Percentiles rank a stretch among this genome's conserved stretches.
These are phyloP conservation scores for Epichloe aotearoae DNA, from an alignment of 2,329 filamentous ascomycete genomes.

Conservation along the genomic window DNA sequence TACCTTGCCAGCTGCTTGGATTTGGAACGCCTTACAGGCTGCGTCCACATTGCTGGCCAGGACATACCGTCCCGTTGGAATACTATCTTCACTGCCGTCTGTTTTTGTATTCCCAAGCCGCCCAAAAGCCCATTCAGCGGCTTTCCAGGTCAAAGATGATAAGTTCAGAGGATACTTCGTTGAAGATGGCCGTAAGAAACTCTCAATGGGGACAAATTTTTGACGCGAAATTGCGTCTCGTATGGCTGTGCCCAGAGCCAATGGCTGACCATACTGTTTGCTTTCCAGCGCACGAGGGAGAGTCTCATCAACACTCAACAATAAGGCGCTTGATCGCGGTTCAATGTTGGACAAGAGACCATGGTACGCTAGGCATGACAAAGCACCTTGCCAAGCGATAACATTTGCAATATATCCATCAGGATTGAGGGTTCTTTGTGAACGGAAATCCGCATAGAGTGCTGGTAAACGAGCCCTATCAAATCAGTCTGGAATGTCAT, in stretches of 20 bases:
- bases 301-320: conserved; percentile 43
- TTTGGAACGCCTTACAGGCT: conserved; percentile 40
- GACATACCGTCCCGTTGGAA: conserved; percentile 51
- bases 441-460: conserved; percentile 75
- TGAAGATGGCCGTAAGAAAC: conserved; percentile 51
- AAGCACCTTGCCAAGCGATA: conserved; percentile 61
- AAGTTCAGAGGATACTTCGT: conserved; percentile 63
- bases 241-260: conserved; percentile 68
- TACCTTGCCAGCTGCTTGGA: conserved; percentile 26
- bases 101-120: conserved; percentile 50
- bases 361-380: conserved; percentile 53
- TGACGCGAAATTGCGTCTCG: conserved; percentile 56
- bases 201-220: conserved; percentile 55
- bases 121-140: conserved; percentile 62
- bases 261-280: conserved; percentile 66
- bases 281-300: conserved; percentile 61
- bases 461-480: conserved; percentile 63
- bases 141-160: conserved; percentile 54
- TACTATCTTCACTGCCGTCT: conserved; percentile 34
- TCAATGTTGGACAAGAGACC: conserved; percentile 37
- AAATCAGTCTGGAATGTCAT: neutral
- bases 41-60: conserved; percentile 50
- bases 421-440: conserved; percentile 63
- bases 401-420: conserved; percentile 77
- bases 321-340: conserved; percentile 31